Evolutionary conservation across 1,139 yeast species (phyloP), one percentile per base, ranked within the genome.

Genomic region (Torulaspora pretoriensis): DNA sequence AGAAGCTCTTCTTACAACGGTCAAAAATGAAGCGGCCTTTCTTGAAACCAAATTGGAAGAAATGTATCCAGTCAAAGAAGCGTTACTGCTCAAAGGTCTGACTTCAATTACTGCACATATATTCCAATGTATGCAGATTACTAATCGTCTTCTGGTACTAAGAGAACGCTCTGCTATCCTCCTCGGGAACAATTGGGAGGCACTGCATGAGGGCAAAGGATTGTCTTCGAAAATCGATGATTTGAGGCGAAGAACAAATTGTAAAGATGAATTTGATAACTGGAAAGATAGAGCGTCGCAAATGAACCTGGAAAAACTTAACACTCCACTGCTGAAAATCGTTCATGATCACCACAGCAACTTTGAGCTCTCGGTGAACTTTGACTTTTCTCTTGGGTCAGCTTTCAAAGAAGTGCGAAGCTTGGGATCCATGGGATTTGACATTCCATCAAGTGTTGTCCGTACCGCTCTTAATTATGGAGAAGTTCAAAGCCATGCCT

Each of bases 161-260:
- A 58, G 70, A 45, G 56, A 64, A 8, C 68, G 77, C 33, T 66
- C 80, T 7, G 78, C 75, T 39, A 60, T 71, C 10, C 71, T 81
- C 2, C 70, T 90, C 8, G 96, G 97, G 0, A 59, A 69, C 10
- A 83, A 81, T 25, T 90, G 97, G 97, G 70, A 68, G 40, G 72
- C 77, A 35, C 86, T 82, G 54, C 80, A 90, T 0, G 81, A 83
- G 40, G 97, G 96, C 0, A 75, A 73, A 43, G 77, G 75, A 50
- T 74, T 90, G 1, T 70, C 73, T 12, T 62, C 71, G 1, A 86
- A 80, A 47, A 71, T 80, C 12, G 56, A 61, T 1, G 64, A 68
- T 1, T 68, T 84, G 37, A 57, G 71, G 13, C 65, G 70, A 17
- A 75, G 71, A 38, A 65, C 81, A 9, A 70, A 81, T 42, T 63